These are phyloP conservation scores for Rhodotorula kratochvilovae DNA, from an alignment of 768 basidiomycete species.

Conservation along the genomic window DNA sequence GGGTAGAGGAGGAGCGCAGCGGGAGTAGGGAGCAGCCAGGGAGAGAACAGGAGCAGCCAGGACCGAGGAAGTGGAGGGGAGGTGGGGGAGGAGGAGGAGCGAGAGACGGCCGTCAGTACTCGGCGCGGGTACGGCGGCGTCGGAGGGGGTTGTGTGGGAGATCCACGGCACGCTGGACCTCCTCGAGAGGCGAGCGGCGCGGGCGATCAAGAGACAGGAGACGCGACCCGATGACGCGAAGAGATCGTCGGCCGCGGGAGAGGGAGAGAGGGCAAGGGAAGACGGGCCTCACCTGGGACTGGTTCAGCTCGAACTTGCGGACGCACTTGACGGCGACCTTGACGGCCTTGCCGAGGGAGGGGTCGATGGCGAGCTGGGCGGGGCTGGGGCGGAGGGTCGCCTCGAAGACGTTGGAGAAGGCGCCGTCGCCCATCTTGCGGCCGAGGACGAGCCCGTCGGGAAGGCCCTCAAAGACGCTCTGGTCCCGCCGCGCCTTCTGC, in stretches of 20 bases:
- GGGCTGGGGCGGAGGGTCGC: slow-evolving; percentile 50
- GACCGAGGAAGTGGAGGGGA: neutral
- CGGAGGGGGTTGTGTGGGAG: neutral
- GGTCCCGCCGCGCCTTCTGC: slow-evolving; percentile 24
- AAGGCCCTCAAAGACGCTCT: slow-evolving; percentile 23
- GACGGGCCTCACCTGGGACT: slow-evolving; percentile 69
- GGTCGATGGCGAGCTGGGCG: slow-evolving; percentile 54
- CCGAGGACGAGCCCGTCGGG: slow-evolving; percentile 38
- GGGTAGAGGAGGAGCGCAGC: slow-evolving; percentile 40
- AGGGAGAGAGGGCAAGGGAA: neutral
- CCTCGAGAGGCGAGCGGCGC: neutral
- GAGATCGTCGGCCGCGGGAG: neutral
- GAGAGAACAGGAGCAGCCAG: slow-evolving; percentile 5
- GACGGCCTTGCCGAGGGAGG: slow-evolving; percentile 61
- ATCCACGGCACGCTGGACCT: neutral
- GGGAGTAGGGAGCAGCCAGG: neutral
- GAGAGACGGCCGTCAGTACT: slow-evolving; percentile 12
- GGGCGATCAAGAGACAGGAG: neutral
- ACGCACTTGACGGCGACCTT: slow-evolving; percentile 75
- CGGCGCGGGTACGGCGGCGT: too few relatives aligned
- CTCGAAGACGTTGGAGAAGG: slow-evolving; percentile 98
- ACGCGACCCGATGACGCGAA: neutral
- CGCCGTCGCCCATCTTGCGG: slow-evolving; percentile 59
- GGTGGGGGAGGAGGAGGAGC: neutral
- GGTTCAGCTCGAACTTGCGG: slow-evolving; percentile 84